Percentiles rank a stretch among this genome's conserved stretches.
These are phyloP conservation scores for Fomitopsis schrenkii DNA, from an alignment of 1,284 basidiomycete genomes.

Conservation along the genomic window DNA sequence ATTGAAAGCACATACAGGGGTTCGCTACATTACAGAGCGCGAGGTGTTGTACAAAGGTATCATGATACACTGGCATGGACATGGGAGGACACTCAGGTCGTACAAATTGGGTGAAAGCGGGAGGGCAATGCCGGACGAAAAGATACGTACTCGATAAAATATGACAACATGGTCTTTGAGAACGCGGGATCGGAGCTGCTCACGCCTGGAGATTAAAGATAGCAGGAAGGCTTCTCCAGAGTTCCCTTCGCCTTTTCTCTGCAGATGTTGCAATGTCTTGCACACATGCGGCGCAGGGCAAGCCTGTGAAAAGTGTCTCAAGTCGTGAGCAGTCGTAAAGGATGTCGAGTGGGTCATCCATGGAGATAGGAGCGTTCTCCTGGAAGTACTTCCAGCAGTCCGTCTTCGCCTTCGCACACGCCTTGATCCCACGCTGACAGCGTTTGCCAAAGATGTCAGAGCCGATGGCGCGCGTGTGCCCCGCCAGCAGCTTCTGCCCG, in stretches of 20 bases:
- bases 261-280: slow-evolving; percentile 23
- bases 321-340: slow-evolving; percentile 28
- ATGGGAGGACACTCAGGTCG: too few relatives aligned
- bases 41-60: too few relatives aligned
- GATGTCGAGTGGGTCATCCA: slow-evolving; percentile 31
- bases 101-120: too few relatives aligned
- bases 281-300: slow-evolving; percentile 26
- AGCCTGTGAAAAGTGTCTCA: slow-evolving; percentile 24
- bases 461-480: slow-evolving; percentile 27
- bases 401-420: slow-evolving; percentile 24
- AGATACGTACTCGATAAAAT: neutral
- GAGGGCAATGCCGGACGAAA: neutral
- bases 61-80: too few relatives aligned
- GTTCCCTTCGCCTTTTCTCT: slow-evolving; percentile 28
- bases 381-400: slow-evolving; percentile 32
- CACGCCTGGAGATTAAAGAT: slow-evolving; percentile 25
- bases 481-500: slow-evolving; percentile 28
- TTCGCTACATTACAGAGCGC: too few relatives aligned
- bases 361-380: slow-evolving; percentile 30
- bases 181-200: slow-evolving; percentile 4
- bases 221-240: slow-evolving; percentile 28
- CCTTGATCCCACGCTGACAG: slow-evolving; percentile 24
- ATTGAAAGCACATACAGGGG: too few relatives aligned
- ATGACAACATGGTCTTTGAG: neutral
- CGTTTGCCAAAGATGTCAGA: slow-evolving; percentile 27